Evolutionary conservation across 2,329 filamentous ascomycete genomes (phyloP), one percentile per base, ranked within the genome.

Genomic region (Botrytis galanthina): DNA sequence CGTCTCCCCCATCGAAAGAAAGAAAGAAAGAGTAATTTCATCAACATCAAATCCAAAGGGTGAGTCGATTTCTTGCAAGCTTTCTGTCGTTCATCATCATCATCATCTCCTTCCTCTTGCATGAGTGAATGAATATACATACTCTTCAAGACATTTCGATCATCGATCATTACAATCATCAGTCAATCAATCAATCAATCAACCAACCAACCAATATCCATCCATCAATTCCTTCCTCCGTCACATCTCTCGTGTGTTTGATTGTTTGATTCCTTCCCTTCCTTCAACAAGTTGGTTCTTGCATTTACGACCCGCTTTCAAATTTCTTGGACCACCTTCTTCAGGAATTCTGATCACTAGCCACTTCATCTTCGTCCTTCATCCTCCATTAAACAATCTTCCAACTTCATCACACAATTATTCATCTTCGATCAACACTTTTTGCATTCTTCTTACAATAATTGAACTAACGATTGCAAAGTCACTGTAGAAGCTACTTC

Each of bases 401-500:
- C 32, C 46, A 62, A n/a, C 35, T 67, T 4, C 44, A 32, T 44
- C 22, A 6, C 68, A 62, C 20, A 57, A 44, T 68, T 67, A 66
- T 54, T 67, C 70, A 44, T 72, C 70, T 71, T 66, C 44, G 16
- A 66, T 54, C 70, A 64, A 71, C 35, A 57, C n/a, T 35, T 67
- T 54, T 67, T 72, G 14, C 60, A 72, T 72, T 72, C 35, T 71
- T 71, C 70, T 63, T 54, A 61, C 62, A 37, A 68, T 37, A 70
- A 61, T 54, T n/a, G 44, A 37, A 57, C 71, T 73, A 57, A 73
- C 64, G 32, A 67, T 70, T 46, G 71, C 51, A 7, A 29, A 73
- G 61, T 73, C 69, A 60, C 61, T 70, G 71, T 61, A 73, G 63
- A 68, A 73, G 48, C 32, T 73, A 70, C 63, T 61, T 70, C 42